Conservation (phyloP, 257 asterid species). For the Gynochthodes officinalis region DNA sequence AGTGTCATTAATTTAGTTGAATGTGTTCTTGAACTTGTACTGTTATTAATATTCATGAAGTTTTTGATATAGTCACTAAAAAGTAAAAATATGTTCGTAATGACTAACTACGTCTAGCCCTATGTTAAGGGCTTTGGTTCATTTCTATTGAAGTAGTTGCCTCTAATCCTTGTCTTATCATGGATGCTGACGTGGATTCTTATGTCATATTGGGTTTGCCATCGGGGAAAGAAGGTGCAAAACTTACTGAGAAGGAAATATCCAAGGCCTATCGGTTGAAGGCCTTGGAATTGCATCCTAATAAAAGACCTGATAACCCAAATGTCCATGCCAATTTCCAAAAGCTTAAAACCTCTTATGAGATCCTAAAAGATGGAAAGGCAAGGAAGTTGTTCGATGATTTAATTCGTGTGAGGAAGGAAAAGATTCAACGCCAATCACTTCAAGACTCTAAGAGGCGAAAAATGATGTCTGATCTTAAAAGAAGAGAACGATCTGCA, state of each 20-base stretch:
- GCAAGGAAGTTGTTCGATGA: constrained; percentile 71
- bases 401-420: constrained; percentile 54
- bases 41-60: too few relatives aligned
- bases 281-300: constrained; percentile 73
- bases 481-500: constrained; percentile 63
- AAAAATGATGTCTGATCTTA: constrained; percentile 82
- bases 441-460: constrained; percentile 64
- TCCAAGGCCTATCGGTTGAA: constrained; percentile 55
- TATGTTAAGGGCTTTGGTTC: too few relatives aligned
- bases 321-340: constrained; percentile 59
- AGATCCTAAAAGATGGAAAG: constrained; percentile 65
- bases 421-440: constrained; percentile 53
- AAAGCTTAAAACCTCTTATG: constrained; percentile 59
- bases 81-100: too few relatives aligned
- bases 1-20: too few relatives aligned
- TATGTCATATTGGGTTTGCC: constrained; percentile 62
- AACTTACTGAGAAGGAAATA: constrained; percentile 62
- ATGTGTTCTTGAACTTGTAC: too few relatives aligned
- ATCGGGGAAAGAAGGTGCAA: constrained; percentile 70
- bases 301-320: constrained; percentile 69
- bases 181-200: constrained; percentile 64
- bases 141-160: not conserved
- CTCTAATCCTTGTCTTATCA: too few relatives aligned
- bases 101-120: too few relatives aligned
- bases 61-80: too few relatives aligned